A percentile compares a stretch with the other conserved stretches of the same genome.
phyloP scores from a whole-genome alignment of 2,329 filamentous ascomycete species.

The Blastomyces gilchristii region DNA sequence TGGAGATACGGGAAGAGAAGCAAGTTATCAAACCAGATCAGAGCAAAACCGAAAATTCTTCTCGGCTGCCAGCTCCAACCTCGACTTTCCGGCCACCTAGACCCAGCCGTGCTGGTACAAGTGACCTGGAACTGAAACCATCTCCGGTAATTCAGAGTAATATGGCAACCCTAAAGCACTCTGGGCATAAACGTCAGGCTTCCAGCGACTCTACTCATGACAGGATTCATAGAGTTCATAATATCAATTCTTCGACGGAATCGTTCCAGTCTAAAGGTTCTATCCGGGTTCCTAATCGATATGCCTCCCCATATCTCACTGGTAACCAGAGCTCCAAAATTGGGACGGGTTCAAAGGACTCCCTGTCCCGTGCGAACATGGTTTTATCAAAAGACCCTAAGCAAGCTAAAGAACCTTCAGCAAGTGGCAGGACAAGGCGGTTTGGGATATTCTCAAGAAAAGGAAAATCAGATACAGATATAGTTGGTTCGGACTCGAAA shows the following conservation, averaged over 20 bases:
- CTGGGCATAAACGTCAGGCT: slow-evolving; percentile 41
- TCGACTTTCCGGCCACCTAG: slow-evolving; percentile 44
- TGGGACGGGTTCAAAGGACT: slow-evolving; percentile 3
- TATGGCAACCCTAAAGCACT: slow-evolving; percentile 38
- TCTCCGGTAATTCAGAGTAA: slow-evolving; percentile 50
- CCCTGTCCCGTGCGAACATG: not conserved
- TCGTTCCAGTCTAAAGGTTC: slow-evolving; percentile 28
- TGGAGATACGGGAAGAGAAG: slow-evolving; percentile 21
- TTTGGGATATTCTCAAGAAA: slow-evolving; percentile 72
- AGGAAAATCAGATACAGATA: slow-evolving; percentile 52
- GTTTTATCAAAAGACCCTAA: slow-evolving; percentile 19
- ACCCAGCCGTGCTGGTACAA: slow-evolving; percentile 59
- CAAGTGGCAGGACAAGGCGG: slow-evolving; percentile 43
- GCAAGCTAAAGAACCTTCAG: slow-evolving; percentile 23
- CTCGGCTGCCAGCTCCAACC: slow-evolving; percentile 20
- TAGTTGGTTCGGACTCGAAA: slow-evolving; percentile 43
- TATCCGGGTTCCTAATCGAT: slow-evolving; percentile 22
- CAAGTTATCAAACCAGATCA: slow-evolving; percentile 26
- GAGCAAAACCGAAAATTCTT: slow-evolving; percentile 14
- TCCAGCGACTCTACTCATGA: slow-evolving; percentile 33
- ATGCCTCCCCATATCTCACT: slow-evolving; percentile 13
- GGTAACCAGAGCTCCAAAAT: slow-evolving; percentile 19
- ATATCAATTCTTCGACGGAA: slow-evolving; percentile 29
- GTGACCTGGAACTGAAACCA: slow-evolving; percentile 46
- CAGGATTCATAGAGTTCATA: slow-evolving; percentile 24